Evolutionary conservation across 2,329 filamentous ascomycete species (phyloP).

Genomic region (Calonectria pteridis): DNA sequence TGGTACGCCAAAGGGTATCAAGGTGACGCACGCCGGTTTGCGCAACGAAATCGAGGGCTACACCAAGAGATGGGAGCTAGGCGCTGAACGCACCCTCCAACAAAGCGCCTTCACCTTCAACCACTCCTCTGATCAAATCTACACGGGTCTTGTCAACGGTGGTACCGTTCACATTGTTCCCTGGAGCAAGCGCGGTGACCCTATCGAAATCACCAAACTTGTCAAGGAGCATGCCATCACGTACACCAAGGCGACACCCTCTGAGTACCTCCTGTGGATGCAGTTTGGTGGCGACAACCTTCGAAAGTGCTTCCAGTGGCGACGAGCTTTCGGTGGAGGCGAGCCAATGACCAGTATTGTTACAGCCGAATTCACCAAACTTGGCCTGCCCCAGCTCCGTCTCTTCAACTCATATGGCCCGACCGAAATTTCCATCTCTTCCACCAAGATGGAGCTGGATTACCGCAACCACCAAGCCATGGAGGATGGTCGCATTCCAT

Average conservation of each 20-base stretch:
- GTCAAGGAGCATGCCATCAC: background rate
- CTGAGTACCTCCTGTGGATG: background rate
- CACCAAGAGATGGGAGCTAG: background rate
- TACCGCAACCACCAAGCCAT: background rate
- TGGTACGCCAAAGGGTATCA: slow-evolving; percentile 1
- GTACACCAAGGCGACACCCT: background rate
- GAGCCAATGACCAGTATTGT: background rate
- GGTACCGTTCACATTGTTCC: background rate
- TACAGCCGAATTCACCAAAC: background rate
- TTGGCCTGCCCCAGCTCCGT: background rate
- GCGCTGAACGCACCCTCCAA: background rate
- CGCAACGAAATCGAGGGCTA: background rate
- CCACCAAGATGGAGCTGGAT: background rate
- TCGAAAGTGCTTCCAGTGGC: background rate
- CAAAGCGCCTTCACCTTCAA: background rate
- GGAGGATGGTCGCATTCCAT: background rate
- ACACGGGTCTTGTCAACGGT: background rate
- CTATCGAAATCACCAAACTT: background rate
- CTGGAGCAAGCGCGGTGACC: background rate
- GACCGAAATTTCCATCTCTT: slow-evolving; percentile 39
- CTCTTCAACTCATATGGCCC: slow-evolving; percentile 46
- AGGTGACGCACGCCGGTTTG: background rate
- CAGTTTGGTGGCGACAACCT: background rate
- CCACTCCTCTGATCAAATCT: background rate
- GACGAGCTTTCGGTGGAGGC: background rate